Percentiles rank a stretch among this genome's conserved stretches.
Evolutionary conservation across 495 filamentous ascomycete genomes (phyloP).

Genomic region (Hypoxylon fragiforme): DNA sequence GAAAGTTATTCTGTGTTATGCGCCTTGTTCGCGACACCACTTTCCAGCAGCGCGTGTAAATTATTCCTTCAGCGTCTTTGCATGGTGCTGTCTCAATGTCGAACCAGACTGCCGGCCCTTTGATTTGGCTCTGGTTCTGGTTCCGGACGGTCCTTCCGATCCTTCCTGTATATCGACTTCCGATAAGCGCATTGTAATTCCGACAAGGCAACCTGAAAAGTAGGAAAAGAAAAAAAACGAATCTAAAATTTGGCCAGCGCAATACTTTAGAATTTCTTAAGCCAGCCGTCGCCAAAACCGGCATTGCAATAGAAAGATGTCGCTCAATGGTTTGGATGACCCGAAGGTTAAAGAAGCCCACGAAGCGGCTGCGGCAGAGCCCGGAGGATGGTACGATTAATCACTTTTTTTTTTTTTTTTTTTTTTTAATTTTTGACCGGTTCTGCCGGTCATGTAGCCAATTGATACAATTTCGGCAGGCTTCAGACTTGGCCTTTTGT

Average conservation of each 20-base stretch:
- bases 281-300: constrained; percentile 15
- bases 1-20: constrained; percentile 14
- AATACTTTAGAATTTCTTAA: constrained; percentile 3
- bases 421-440: constrained; percentile 1
- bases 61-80: constrained; percentile 5
- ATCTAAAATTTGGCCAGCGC: constrained; percentile 1
- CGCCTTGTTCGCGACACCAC: constrained; percentile 8
- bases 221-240: constrained; percentile 9
- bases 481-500: too few relatives aligned
- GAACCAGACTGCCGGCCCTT: constrained; percentile 29
- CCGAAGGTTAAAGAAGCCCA: constrained; percentile 80
- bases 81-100: constrained; percentile 37
- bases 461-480: too few relatives aligned
- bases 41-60: constrained; percentile 4
- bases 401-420: constrained; percentile 1
- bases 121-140: constrained; percentile 36
- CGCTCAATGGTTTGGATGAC: constrained; percentile 94
- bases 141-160: constrained; percentile 23
- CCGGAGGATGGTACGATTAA: constrained; percentile 85
- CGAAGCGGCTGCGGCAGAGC: constrained; percentile 75
- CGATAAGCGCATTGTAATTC: constrained; percentile 12
- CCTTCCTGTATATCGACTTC: constrained; percentile 17
- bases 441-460: not conserved
- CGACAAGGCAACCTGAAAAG: constrained; percentile 1
- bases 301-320: constrained; percentile 63